These are phyloP conservation scores for Austroboletus rostrupii DNA, from an alignment of 1,284 basidiomycete genomes.

Conservation along the genomic window DNA sequence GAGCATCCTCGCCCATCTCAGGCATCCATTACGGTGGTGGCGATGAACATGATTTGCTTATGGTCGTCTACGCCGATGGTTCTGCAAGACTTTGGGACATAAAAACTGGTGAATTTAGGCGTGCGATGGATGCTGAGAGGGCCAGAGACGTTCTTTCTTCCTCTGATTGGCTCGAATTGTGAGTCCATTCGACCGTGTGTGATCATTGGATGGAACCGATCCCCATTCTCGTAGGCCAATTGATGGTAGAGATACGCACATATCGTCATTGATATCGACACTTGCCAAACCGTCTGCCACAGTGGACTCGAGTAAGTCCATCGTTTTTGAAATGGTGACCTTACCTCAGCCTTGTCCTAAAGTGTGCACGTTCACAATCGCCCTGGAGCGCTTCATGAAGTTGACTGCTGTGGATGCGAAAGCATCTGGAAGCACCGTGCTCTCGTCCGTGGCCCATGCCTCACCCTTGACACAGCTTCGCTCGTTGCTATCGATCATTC, in stretches of 20 bases:
- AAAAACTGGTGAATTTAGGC: conserved; percentile 80
- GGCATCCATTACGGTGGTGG: conserved; percentile 61
- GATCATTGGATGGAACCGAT: background rate
- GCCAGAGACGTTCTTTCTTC: conserved; percentile 70
- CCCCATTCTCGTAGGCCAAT: conserved; percentile 15
- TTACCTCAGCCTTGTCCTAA: background rate
- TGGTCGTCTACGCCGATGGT: conserved; percentile 75
- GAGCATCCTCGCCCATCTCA: conserved; percentile 62
- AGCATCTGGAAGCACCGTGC: conserved; percentile 38
- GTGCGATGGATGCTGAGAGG: conserved; percentile 76
- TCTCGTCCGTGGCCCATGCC: conserved; percentile 36
- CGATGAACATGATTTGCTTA: conserved; percentile 53
- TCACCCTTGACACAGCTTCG: conserved; percentile 42
- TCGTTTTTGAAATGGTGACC: background rate
- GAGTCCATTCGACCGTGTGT: conserved; percentile 21
- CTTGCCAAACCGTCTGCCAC: conserved; percentile 15
- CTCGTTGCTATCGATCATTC: conserved; percentile 42
- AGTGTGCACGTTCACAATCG: conserved; percentile 45
- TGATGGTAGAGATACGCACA: conserved; percentile 22
- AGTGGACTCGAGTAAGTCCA: conserved; percentile 22
- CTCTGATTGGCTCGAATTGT: conserved; percentile 73
- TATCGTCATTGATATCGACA: conserved; percentile 23
- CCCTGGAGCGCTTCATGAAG: conserved; percentile 47
- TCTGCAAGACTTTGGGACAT: conserved; percentile 87
- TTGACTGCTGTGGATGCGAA: conserved; percentile 45